Evolutionary conservation across 2,329 filamentous ascomycete genomes (phyloP).

Genomic region (Beauveria pseudobassiana): DNA sequence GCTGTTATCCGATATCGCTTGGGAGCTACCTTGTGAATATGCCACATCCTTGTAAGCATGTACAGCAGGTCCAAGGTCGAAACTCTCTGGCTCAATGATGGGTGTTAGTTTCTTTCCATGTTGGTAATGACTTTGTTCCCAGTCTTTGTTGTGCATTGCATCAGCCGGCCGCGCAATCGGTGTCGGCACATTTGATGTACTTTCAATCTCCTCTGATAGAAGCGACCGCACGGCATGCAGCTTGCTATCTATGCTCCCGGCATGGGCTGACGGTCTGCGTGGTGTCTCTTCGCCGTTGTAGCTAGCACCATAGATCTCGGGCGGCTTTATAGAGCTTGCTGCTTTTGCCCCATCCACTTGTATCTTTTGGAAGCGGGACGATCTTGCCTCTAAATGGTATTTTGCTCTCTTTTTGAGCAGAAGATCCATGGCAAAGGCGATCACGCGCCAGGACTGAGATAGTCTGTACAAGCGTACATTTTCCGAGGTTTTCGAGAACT

Average conservation of each 20-base stretch:
- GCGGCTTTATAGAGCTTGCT: constrained; percentile 19
- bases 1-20: constrained; percentile 43
- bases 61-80: constrained; percentile 41
- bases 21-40: constrained; percentile 41
- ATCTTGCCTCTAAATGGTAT: constrained; percentile 47
- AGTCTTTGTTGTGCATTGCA: constrained; percentile 23
- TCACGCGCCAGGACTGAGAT: constrained; percentile 56
- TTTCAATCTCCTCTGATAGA: constrained; percentile 50
- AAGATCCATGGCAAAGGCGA: constrained; percentile 48
- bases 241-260: constrained; percentile 23
- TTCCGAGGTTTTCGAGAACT: constrained; percentile 52
- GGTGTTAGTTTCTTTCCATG: constrained; percentile 36
- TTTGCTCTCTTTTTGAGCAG: constrained; percentile 48
- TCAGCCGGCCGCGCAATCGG: constrained; percentile 48
- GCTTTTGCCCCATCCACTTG: constrained; percentile 24
- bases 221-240: constrained; percentile 35
- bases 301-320: constrained; percentile 20
- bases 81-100: constrained; percentile 42
- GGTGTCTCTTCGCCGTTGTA: constrained; percentile 31
- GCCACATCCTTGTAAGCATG: constrained; percentile 29
- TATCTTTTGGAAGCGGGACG: constrained; percentile 31
- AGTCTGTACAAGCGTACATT: constrained; percentile 49
- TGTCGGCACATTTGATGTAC: constrained; percentile 55
- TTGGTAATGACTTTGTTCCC: constrained; percentile 20
- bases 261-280: constrained; percentile 22